Conservation (phyloP, 2,329 filamentous ascomycete genomes). For the Xylaria sp. region DNA sequence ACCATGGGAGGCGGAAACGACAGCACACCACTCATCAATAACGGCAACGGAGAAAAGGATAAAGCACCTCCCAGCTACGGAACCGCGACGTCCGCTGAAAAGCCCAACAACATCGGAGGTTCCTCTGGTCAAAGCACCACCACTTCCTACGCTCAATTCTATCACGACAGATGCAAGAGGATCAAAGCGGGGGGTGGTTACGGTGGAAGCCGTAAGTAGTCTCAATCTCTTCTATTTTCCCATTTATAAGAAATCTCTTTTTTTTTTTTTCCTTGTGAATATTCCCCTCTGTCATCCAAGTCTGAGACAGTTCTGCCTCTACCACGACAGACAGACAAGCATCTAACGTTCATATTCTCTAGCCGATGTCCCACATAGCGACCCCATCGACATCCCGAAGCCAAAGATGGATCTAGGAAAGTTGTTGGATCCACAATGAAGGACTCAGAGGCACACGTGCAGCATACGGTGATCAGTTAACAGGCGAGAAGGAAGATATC, state of each 20-base stretch:
- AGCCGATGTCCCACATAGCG: constrained; percentile 21
- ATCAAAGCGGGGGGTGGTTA: constrained; percentile 7
- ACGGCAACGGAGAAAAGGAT: background rate
- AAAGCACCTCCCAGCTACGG: no score
- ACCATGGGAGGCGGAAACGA: background rate
- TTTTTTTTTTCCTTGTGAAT: background rate
- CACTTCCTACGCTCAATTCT: background rate
- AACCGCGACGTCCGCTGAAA: background rate
- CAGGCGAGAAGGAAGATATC: no score
- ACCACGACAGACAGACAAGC: background rate
- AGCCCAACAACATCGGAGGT: background rate
- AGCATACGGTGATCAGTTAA: background rate
- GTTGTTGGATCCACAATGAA: background rate
- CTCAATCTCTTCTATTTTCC: background rate
- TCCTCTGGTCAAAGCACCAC: background rate
- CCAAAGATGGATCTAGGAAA: background rate
- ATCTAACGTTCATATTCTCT: background rate
- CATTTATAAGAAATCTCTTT: background rate
- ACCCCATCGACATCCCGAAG: constrained; percentile 9
- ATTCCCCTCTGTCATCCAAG: background rate
- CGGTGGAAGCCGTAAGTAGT: constrained; percentile 16
- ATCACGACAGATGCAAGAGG: background rate
- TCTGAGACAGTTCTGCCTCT: no score
- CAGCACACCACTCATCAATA: background rate
- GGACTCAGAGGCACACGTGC: background rate